Conservation (phyloP, 1,284 basidiomycete genomes). For the Puccinia triticina region DNA sequence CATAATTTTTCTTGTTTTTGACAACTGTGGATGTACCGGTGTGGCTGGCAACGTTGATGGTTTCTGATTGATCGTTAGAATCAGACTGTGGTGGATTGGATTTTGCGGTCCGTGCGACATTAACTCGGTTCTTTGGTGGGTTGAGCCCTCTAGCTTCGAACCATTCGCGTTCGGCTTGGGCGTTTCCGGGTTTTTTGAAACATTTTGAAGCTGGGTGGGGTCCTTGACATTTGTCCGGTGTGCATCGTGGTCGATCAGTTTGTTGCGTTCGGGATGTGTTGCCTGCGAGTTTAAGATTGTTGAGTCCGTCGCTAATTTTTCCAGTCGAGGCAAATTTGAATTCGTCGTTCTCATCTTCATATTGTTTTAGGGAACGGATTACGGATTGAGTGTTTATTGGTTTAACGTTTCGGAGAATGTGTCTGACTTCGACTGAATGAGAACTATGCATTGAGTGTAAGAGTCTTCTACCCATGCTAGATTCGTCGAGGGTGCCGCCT, state of each 20-base stretch:
- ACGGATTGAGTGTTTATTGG: not conserved
- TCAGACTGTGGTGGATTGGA: too few species aligned
- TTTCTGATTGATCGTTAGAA: too few species aligned
- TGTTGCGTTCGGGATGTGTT: not conserved
- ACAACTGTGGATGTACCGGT: not conserved
- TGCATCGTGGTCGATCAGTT: not conserved
- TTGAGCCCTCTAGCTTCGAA: not conserved
- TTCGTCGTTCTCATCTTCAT: slow-evolving; percentile 5
- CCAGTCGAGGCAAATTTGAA: not conserved
- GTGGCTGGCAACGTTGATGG: not conserved
- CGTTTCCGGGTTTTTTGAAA: not conserved
- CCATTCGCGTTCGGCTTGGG: not conserved
- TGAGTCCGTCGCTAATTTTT: too few species aligned
- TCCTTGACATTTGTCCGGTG: not conserved
- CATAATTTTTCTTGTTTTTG: too few species aligned
- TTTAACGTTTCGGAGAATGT: not conserved
- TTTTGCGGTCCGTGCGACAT: not conserved
- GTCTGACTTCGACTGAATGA: not conserved
- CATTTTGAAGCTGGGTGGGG: not conserved
- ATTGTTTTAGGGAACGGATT: not conserved
- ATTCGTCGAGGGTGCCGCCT: not conserved
- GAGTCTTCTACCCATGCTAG: not conserved
- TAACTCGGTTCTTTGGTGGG: not conserved
- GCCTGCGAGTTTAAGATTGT: not conserved
- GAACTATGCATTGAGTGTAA: not conserved